These are phyloP conservation scores for Ichthyophonus hoferi DNA, from an alignment of 208 protist genomes.

Conservation along the genomic window DNA sequence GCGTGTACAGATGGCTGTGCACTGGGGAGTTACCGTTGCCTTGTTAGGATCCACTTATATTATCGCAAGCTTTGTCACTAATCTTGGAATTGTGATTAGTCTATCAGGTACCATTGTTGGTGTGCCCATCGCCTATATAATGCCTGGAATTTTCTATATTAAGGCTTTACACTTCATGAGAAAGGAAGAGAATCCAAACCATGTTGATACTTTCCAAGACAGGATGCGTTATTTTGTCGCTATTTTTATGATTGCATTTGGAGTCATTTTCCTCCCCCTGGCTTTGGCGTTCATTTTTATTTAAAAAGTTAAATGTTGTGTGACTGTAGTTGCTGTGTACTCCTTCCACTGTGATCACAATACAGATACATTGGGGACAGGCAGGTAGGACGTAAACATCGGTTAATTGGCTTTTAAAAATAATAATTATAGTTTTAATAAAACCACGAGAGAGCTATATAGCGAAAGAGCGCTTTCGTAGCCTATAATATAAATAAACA, in stretches of 20 bases:
- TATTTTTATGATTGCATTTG: background rate
- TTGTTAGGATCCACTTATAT: background rate
- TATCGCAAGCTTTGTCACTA: background rate
- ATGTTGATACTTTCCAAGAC: background rate
- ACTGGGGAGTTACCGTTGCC: background rate
- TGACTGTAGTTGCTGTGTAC: too few species aligned
- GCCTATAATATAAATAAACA: too few species aligned
- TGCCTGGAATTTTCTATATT: background rate
- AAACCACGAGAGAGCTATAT: too few species aligned
- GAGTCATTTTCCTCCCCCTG: background rate
- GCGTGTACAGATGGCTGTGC: background rate
- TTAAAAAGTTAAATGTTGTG: too few species aligned
- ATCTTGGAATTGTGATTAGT: background rate
- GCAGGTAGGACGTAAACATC: too few species aligned
- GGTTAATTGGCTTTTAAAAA: too few species aligned
- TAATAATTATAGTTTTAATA: too few species aligned
- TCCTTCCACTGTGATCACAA: too few species aligned
- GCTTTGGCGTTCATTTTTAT: background rate
- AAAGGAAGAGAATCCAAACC: background rate
- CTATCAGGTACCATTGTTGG: background rate
- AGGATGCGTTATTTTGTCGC: background rate
- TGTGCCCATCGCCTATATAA: background rate
- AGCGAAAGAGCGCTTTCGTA: too few species aligned
- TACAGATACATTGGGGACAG: too few species aligned
- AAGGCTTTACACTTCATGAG: background rate